phyloP scores from a whole-genome alignment of 2,329 filamentous ascomycete genomes.

The Exophiala dermatitidis region DNA sequence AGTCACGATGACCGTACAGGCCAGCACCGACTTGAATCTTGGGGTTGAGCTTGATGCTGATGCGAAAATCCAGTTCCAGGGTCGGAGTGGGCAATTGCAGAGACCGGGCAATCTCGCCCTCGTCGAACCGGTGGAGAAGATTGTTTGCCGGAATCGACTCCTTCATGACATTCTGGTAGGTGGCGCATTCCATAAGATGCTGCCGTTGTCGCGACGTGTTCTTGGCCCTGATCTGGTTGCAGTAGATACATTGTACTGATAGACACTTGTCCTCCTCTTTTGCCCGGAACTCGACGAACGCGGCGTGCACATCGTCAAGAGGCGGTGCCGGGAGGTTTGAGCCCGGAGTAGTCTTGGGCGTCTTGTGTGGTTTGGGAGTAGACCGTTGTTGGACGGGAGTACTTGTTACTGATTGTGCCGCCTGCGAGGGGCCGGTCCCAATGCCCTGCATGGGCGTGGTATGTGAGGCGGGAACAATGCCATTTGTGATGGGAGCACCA shows the following conservation, averaged over 20 bases:
- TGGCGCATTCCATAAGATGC: slow-evolving; percentile 44
- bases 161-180: slow-evolving; percentile 47
- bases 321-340: slow-evolving; percentile 40
- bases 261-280: slow-evolving; percentile 36
- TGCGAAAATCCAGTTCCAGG: slow-evolving; percentile 47
- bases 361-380: slow-evolving; percentile 22
- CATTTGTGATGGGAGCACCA: slow-evolving; percentile 34
- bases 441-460: slow-evolving; percentile 39
- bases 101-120: slow-evolving; percentile 43
- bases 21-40: slow-evolving; percentile 42
- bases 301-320: slow-evolving; percentile 44
- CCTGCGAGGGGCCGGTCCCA: slow-evolving; percentile 31
- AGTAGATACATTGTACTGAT: slow-evolving; percentile 46
- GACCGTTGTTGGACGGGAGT: slow-evolving; percentile 16
- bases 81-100: slow-evolving; percentile 42
- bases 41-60: slow-evolving; percentile 48
- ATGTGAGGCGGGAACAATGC: slow-evolving; percentile 35
- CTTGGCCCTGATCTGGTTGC: slow-evolving; percentile 45
- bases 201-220: slow-evolving; percentile 46
- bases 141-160: slow-evolving; percentile 47
- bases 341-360: slow-evolving; percentile 22
- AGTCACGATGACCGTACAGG: slow-evolving; percentile 46
- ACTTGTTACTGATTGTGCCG: slow-evolving; percentile 9
- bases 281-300: slow-evolving; percentile 37
- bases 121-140: slow-evolving; percentile 45